Base-by-base conservation (phyloP, 495 filamentous ascomycete species). In the Usnea hakonensis region DNA sequence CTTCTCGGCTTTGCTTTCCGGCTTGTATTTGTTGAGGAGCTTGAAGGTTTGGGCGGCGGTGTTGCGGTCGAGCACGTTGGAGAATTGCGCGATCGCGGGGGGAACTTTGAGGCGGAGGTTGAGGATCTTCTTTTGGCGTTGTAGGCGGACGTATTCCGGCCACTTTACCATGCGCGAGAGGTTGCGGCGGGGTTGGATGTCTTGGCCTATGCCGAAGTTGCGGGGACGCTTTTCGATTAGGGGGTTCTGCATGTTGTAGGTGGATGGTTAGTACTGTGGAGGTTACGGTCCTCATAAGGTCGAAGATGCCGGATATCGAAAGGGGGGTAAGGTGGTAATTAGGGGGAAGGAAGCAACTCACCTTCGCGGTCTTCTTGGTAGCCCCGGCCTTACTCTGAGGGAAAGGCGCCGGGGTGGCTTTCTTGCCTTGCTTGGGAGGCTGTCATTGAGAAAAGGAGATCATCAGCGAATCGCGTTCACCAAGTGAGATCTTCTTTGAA, bases 361-460 rank as follows among this genome's bases (percentile, higher is more conserved):
- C 94, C 93, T 97, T 97, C 69, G 89, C 83, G 65, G 83, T 79
- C 87, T 97, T 98, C 90, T 97, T 97, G 70, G 83, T 81, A 65
- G 77, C 73, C 73, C 90, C 90, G 80, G 94, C 90, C 86, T 90
- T 95, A 62, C 83, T 83, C 79, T 91, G 88, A 68, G 93, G 91
- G 87, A 95, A 97, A 70, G 95, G 95, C 79, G 94, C 90, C 73
- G 94, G 83, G 66, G 95, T 92, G 80, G 88, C 83, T 81, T 93
- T 95, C 87, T 94, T 96, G 82, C 90, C 90, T 61, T 66, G 66
- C 83, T 93, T 97, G 70, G 89, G 88, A 88, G 95, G 91, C 95
- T 97, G 82, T 96, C 95, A 98, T 98, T 92, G 94, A 98, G 95
- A 87, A 91, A 87, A 92, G 87, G 91, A 93, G 85, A 87, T 67